Evolutionary conservation across 306 rosid species (phyloP), one percentile per base, ranked within the genome.

Genomic region (Cicer chorassanicum): DNA sequence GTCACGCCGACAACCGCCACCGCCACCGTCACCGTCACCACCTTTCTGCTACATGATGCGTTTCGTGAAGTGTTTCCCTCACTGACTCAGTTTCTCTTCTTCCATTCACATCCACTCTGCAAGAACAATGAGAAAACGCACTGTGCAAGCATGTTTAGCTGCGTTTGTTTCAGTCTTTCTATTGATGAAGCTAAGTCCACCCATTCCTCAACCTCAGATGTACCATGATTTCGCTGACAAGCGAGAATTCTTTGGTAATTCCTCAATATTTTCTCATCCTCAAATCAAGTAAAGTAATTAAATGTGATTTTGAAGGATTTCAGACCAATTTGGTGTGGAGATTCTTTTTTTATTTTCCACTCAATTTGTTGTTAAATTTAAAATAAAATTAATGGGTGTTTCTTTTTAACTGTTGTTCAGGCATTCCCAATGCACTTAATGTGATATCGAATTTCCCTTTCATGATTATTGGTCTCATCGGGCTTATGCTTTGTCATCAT

Each of bases 361-460:
- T 76, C 38, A 46, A 1, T 34, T 8, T 36, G 8, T 2, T 50
- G 54, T 12, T 9, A 21, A 19, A 16, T 42, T 75, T 67, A 53
- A 71, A 41, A 29, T 29, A 65, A 46, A 45, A 75, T 29, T 3
- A 63, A 72, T 53, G 4, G 57, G 8, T 4, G 16, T 16, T 15
- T 36, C 2, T 19, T 44, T 65, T 21, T 5, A 0, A 34, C 44
- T 45, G 29, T 61, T 68, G 61, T 82, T 55, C 90, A 93, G 97
- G 97, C 54, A 86, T 93, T 61, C 97, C 97, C 29, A 87, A 93
- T 83, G 74, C 89, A 5, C 91, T 88, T 24, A 91, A 93, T 45
- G 98, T 93, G 81, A 69, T 89, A 72, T 91, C 98, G 53, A 93
- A 89, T 88, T 89, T 93, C 59, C 97, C 98, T 0, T 91, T 93